Evolutionary conservation across 169 alveolate species (phyloP), one percentile per base, ranked within the genome.

Genomic region (Theileria parva): DNA sequence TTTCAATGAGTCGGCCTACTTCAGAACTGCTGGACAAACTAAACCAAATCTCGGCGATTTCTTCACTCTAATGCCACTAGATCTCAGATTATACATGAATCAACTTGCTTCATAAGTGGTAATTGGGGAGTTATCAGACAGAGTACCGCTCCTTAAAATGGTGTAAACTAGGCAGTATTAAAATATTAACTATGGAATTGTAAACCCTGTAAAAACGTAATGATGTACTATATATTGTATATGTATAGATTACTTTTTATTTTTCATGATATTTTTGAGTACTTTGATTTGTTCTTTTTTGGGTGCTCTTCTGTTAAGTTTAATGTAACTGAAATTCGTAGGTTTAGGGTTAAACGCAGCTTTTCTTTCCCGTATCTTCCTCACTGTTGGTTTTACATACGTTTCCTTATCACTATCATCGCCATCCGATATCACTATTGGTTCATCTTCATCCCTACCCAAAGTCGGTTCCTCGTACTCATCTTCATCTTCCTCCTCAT

Each of bases 11-110:
- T 83, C 89, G 23, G 72, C 89, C 19, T 83, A 73, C 64, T 83
- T 83, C 77, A 75, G 86, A 61, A 83, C 89, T 0, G 89, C 89
- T 32, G 89, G 89, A n/a, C 79, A 76, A 9, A 73, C 75, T 17
- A 30, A 51, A 8, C 89, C 89, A 1, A 69, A 37, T 19, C 64
- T 74, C 11, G 57, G 39, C 0, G 89, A 83, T 48, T 83, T 51
- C 65, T 28, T 75, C 37, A 25, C 72, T 7, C 73, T 83, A 3
- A 7, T 83, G n/a, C 89, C 89, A n/a, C 23, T 27, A 6, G 88
- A 75, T n/a, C 66, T 81, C 0, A 48, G 63, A 30, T 39, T 28
- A 15, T 81, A 81, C 59, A 37, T 81, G 57, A 71, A 13, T 25
- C 25, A 59, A 12, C 74, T 80, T 11, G 4, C 64, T 13, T 7